Evolutionary conservation across 2,329 filamentous ascomycete genomes (phyloP).

Genomic region (Bipolaris gigantea): DNA sequence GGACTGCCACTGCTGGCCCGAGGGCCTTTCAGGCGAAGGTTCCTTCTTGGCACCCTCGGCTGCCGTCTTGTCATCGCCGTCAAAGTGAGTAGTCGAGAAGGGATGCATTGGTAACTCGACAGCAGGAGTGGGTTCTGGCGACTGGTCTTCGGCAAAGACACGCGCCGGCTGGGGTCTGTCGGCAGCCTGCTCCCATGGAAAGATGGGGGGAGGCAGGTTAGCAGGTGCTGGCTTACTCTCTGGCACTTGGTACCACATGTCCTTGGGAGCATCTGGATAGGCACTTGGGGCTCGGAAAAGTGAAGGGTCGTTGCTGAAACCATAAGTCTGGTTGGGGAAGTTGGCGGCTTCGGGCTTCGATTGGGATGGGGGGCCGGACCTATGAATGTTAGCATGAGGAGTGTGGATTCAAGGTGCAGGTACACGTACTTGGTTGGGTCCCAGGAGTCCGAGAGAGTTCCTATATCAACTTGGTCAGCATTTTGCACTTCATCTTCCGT

Average conservation of each 20-base stretch:
- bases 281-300: constrained; percentile 75
- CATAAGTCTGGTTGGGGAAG: constrained; percentile 76
- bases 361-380: constrained; percentile 56
- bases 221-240: constrained; percentile 58
- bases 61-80: constrained; percentile 19
- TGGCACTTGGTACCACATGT: constrained; percentile 88
- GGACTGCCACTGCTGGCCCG: constrained; percentile 67
- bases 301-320: constrained; percentile 75
- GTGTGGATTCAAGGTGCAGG: neutral
- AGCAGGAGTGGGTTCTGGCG: constrained; percentile 43
- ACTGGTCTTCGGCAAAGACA: constrained; percentile 63
- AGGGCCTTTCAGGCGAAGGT: constrained; percentile 20
- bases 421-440: constrained; percentile 61
- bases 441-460: constrained; percentile 58
- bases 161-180: constrained; percentile 65
- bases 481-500: constrained; percentile 48
- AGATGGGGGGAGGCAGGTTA: constrained; percentile 69
- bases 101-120: constrained; percentile 25
- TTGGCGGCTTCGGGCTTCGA: constrained; percentile 84
- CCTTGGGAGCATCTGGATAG: constrained; percentile 80
- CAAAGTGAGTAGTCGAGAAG: constrained; percentile 38
- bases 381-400: constrained; percentile 18
- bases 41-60: constrained; percentile 15
- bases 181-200: constrained; percentile 83
- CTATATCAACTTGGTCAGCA: constrained; percentile 47